Evolutionary conservation across 148 eudicot genomes (phyloP).

Genomic region (Pharnaceum exiguum): DNA sequence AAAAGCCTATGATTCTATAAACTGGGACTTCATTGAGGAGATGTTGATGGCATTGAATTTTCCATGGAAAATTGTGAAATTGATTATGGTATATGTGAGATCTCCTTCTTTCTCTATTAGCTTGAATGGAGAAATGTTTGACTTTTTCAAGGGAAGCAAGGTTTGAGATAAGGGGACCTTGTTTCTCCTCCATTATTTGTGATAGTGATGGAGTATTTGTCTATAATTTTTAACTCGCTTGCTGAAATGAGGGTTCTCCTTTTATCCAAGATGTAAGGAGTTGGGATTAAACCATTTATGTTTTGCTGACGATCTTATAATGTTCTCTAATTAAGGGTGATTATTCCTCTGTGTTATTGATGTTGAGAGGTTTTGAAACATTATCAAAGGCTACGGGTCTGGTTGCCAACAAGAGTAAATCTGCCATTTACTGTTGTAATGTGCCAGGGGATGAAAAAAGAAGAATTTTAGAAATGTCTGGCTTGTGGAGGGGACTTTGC

Average conservation of each 20-base stretch:
- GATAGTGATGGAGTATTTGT: background rate
- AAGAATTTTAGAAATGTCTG: background rate
- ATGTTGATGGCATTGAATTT: background rate
- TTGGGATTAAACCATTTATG: background rate
- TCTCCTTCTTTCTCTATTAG: background rate
- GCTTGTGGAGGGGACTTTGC: background rate
- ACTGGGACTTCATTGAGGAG: background rate
- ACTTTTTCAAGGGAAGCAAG: background rate
- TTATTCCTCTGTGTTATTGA: background rate
- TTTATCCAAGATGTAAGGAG: background rate
- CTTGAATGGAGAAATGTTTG: background rate
- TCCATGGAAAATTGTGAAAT: background rate
- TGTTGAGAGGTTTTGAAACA: background rate
- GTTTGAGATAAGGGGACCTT: background rate
- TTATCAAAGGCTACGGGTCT: background rate
- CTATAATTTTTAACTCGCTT: background rate
- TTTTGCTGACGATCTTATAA: background rate
- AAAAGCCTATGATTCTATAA: background rate
- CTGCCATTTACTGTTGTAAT: background rate
- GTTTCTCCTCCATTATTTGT: no score
- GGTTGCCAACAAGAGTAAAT: background rate
- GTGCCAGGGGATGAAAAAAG: background rate
- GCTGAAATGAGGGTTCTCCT: background rate
- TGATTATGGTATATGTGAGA: background rate
- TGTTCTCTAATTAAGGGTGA: background rate